These are phyloP conservation scores for Furcasterigmium sp. DNA, from an alignment of 2,329 filamentous ascomycete species.

Conservation along the genomic window DNA sequence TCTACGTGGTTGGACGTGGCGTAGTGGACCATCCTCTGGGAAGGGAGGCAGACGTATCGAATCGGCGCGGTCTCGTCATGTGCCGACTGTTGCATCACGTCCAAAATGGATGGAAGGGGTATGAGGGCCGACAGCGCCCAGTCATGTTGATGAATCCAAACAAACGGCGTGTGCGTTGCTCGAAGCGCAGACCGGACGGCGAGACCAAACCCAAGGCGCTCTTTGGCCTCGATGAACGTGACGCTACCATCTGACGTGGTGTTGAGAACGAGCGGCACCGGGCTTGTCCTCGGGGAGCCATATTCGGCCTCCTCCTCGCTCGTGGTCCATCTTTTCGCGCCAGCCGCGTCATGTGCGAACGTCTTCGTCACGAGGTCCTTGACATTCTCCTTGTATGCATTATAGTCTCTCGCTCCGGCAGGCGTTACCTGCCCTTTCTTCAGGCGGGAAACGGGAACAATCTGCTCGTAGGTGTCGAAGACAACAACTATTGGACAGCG, in stretches of 20 bases:
- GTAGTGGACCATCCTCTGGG: conserved; percentile 46
- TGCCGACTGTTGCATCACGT: conserved; percentile 36
- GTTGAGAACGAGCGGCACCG: conserved; percentile 22
- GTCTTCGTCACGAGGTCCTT: conserved; percentile 31
- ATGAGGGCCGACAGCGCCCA: conserved; percentile 43
- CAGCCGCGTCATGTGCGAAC: conserved; percentile 12
- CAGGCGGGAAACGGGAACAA: conserved; percentile 36
- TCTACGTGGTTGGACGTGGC: conserved; percentile 40
- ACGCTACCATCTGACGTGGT: conserved; percentile 29
- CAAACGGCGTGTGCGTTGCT: conserved; percentile 40
- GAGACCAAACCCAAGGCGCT: conserved; percentile 46
- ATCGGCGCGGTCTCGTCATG: conserved; percentile 28
- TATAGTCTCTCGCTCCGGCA: conserved; percentile 34
- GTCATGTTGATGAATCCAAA: conserved; percentile 55
- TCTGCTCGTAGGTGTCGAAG: conserved; percentile 45
- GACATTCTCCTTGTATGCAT: conserved; percentile 41
- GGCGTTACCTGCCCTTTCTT: conserved; percentile 49
- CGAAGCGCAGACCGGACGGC: conserved; percentile 47
- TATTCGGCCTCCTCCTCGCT: conserved; percentile 37
- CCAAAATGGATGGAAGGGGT: conserved; percentile 36
- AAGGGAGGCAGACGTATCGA: conserved; percentile 48
- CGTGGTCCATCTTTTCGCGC: conserved; percentile 6
- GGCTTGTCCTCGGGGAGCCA: conserved; percentile 25
- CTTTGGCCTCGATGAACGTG: conserved; percentile 42
- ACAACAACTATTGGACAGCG: conserved; percentile 43